Base-by-base conservation (phyloP, 768 basidiomycete species). In the Auriscalpium orientale region DNA sequence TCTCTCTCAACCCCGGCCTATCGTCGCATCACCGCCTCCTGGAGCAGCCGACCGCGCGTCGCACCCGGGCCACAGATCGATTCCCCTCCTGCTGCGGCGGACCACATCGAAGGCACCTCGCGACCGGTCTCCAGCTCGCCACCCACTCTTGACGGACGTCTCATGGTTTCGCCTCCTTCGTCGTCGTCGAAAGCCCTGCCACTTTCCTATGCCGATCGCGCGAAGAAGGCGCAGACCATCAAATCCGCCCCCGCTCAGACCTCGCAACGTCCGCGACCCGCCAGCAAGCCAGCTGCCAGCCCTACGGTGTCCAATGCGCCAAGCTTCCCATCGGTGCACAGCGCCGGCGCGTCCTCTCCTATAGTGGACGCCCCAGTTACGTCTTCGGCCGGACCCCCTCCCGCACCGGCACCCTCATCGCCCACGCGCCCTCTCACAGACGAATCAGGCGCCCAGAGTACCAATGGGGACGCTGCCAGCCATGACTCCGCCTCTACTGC, bases 201-300 rank as follows among this genome's bases (percentile, higher is more conserved):
- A 55, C 74, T 82, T 49, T 85, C 84, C 33, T 86, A 85, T 56
- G 71, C 72, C 15, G 70, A 71, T 54, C 66, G 71, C 52, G 70
- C 71, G 20, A 72, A 67, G 67, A 69, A 79, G 55, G 66, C 66
- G 13, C 68, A 69, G 58, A 71, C 69, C 53, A 68, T 71, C 54
- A 69, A 59, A 50, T 45, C 46, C 34, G 20, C 51, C 38, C 46
- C 18, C 46, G 7, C 58, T 8, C 35, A 37, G 15, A 15, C 58
- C 5, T 36, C 53, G 11, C 60, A 58, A n/a, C 54, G 54, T 48
- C 53, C 58, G 33, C 51, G 56, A 9, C 43, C 56, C 47, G 51
- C 49, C 3, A 8, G 38, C 10, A 18, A 53, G 12, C 2, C 28
- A 13, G 33, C 47, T 34, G 36, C 34, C 21, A 28, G 45, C 37